phyloP scores from a whole-genome alignment of 163 green algal genomes.

The Botryococcus braunii region DNA sequence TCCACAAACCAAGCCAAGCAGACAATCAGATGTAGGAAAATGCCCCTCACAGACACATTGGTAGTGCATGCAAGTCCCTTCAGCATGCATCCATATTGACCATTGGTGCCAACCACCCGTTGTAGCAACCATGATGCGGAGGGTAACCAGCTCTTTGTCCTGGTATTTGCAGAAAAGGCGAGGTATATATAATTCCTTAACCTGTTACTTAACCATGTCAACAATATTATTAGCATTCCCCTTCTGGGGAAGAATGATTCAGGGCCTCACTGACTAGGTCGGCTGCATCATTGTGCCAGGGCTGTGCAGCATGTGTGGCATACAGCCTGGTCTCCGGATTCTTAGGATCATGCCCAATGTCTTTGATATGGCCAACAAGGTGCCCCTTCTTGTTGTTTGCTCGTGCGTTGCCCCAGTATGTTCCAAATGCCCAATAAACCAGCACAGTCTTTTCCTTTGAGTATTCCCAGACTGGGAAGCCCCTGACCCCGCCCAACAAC shows the following conservation, averaged over 20 bases:
- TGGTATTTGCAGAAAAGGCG: too few relatives aligned
- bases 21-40: too few relatives aligned
- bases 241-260: neutral
- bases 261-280: conserved; percentile 1
- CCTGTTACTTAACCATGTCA: too few relatives aligned
- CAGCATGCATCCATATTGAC: too few relatives aligned
- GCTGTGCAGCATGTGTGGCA: conserved; percentile 62
- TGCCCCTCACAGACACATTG: too few relatives aligned
- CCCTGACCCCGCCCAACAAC: conserved; percentile 16
- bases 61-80: too few relatives aligned
- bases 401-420: conserved; percentile 37
- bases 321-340: conserved; percentile 60
- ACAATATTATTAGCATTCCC: too few relatives aligned
- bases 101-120: too few relatives aligned
- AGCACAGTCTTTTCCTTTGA: conserved; percentile 33
- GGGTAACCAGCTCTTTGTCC: too few relatives aligned
- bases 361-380: conserved; percentile 23
- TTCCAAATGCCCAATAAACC: conserved; percentile 51
- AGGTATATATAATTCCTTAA: too few relatives aligned
- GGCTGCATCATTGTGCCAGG: conserved; percentile 67
- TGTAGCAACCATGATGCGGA: too few relatives aligned
- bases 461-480: conserved; percentile 30
- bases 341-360: conserved; percentile 10
- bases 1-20: too few relatives aligned
- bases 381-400: conserved; percentile 24